Evolutionary conservation across 768 basidiomycete genomes (phyloP), one percentile per base, ranked within the genome.

Genomic region (Amanita exitialis): DNA sequence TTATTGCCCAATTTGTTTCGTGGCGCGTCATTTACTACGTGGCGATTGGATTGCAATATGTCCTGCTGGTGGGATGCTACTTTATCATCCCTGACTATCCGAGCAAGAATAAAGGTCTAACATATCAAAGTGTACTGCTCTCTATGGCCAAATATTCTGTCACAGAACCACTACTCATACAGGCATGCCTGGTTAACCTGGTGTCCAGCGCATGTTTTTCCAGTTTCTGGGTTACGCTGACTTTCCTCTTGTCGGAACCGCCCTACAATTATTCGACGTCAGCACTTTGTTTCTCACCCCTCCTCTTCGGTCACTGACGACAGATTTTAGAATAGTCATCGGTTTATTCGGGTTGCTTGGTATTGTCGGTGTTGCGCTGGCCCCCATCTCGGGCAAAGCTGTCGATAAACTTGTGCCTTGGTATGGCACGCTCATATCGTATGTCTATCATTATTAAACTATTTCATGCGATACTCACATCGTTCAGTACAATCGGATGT

Each of bases 11-110:
- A 56, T 89, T 81, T 57, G 69, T 70, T 0, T 72, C 75, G 13
- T 92, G 85, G 82, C 71, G 81, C 18, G 78, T 84, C 30, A 82
- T 88, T 27, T 92, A 89, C 61, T 90, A 82, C 66, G 70, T 89
- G 64, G 77, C 86, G 2, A 78, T 90, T 42, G 86, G 82, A 4
- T 67, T 87, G 13, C 90, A 91, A 61, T 66, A 55, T 51, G 49
- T 75, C 21, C 78, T 89, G 10, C 65, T 84, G 6, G 34, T 74
- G 4, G 71, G 83, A 20, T 66, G 80, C 37, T 91, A 84, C 59
- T 62, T 78, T 18, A 56, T 82, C 49, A 66, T 91, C n/a, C 90
- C 90, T 1, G 90, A 94, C 64, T 91, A 86, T 59, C 90, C 89
- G 1, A 77, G 83, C 10, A 90, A 86, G 62, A 84, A 86, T 60